phyloP scores from a whole-genome alignment of 1,139 yeast genomes.

The Suhomyces coccinellae region DNA sequence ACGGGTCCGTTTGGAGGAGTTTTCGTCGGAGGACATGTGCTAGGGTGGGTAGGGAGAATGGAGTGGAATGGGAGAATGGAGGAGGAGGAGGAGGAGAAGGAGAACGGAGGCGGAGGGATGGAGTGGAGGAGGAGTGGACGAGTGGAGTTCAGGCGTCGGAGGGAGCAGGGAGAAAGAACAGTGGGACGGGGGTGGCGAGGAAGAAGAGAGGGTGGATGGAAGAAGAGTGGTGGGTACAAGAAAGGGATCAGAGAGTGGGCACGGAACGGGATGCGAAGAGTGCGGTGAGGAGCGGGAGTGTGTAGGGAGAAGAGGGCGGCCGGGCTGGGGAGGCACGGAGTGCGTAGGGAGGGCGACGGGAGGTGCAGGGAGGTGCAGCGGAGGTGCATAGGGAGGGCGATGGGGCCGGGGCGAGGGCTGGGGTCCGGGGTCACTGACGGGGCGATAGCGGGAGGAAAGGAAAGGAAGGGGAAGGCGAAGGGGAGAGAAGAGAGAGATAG shows the following conservation, averaged over 20 bases:
- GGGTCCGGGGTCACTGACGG: neutral
- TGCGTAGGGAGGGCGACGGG: neutral
- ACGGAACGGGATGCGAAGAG: conserved; percentile 8
- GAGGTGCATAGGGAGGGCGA: neutral
- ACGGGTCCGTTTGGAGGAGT: conserved; percentile 48
- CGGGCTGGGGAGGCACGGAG: neutral
- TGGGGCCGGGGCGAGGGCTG: neutral
- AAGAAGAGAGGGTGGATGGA: neutral
- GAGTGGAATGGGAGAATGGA: neutral
- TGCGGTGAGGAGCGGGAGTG: conserved; percentile 1
- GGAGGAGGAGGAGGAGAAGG: neutral
- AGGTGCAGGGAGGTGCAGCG: neutral
- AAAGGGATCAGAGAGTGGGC: conserved; percentile 8
- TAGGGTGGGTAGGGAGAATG: conserved; percentile 5
- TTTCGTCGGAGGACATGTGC: conserved; percentile 20
- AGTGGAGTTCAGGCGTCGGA: neutral
- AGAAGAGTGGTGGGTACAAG: neutral
- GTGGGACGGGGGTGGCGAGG: neutral
- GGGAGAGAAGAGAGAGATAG: neutral
- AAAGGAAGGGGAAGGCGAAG: neutral
- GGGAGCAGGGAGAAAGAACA: no score
- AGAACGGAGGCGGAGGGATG: neutral
- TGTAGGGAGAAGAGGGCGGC: neutral
- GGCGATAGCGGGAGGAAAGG: neutral
- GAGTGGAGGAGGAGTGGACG: neutral